Evolutionary conservation across 2,329 filamentous ascomycete species (phyloP).

Genomic region (Colletotrichum echinochloae): DNA sequence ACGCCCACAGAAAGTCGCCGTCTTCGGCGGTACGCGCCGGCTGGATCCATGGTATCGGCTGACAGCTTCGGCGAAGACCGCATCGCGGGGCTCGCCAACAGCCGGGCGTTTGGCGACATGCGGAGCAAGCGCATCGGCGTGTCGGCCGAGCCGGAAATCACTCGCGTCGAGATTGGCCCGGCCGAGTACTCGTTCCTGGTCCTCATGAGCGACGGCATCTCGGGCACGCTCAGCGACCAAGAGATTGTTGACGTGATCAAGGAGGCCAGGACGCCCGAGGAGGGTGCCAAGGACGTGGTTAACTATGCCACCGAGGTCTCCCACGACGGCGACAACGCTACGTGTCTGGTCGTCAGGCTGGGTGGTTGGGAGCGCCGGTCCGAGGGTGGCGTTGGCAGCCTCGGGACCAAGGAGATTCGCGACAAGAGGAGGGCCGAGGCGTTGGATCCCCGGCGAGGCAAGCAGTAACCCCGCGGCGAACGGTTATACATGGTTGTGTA

Average conservation of each 20-base stretch:
- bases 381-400: slow-evolving; percentile 88
- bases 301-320: slow-evolving; percentile 90
- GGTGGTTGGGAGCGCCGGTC: slow-evolving; percentile 78
- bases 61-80: slow-evolving; percentile 98
- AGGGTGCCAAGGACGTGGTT: slow-evolving; percentile 83
- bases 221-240: slow-evolving; percentile 87
- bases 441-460: slow-evolving; percentile 80
- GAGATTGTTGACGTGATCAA: slow-evolving; percentile 97
- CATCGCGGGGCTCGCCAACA: slow-evolving; percentile 93
- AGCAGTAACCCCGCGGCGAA: slow-evolving; percentile 52
- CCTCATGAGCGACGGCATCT: slow-evolving; percentile 89
- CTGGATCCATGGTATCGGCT: slow-evolving; percentile 81
- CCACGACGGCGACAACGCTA: slow-evolving; percentile 74
- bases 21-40: slow-evolving; percentile 82
- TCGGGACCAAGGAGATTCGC: slow-evolving; percentile 92
- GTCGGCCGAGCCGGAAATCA: slow-evolving; percentile 91
- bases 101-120: slow-evolving; percentile 93
- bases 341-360: slow-evolving; percentile 74
- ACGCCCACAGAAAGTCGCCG: slow-evolving; percentile 85
- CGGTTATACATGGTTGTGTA: not conserved
- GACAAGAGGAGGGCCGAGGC: slow-evolving; percentile 87
- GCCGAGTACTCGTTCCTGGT: slow-evolving; percentile 92
- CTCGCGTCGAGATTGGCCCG: slow-evolving; percentile 80
- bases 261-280: slow-evolving; percentile 90
- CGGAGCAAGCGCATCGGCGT: slow-evolving; percentile 92